phyloP scores from a whole-genome alignment of 2,329 filamentous ascomycete species.

The Blastomyces percursus region DNA sequence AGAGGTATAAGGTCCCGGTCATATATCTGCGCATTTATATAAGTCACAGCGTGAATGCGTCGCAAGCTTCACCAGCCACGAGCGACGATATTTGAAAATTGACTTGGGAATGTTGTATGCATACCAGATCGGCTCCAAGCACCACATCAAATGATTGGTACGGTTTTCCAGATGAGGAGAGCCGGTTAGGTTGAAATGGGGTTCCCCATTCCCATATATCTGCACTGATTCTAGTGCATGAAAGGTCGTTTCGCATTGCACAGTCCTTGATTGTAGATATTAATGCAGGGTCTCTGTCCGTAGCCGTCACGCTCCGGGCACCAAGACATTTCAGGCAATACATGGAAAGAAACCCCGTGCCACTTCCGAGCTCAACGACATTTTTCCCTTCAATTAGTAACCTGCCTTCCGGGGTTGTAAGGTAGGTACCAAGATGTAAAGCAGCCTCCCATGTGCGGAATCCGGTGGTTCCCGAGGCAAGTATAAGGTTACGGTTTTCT shows the following conservation, averaged over 20 bases:
- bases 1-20: slow-evolving; percentile 48
- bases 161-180: neutral
- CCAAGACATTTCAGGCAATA: slow-evolving; percentile 50
- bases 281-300: slow-evolving; percentile 47
- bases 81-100: neutral
- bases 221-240: slow-evolving; percentile 18
- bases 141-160: slow-evolving; percentile 28
- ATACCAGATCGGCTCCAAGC: slow-evolving; percentile 34
- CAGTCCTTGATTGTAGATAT: slow-evolving; percentile 32
- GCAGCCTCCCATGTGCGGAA: slow-evolving; percentile 61
- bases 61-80: slow-evolving; percentile 1
- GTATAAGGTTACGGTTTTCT: slow-evolving; percentile 46
- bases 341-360: slow-evolving; percentile 55
- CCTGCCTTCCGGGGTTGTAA: slow-evolving; percentile 38
- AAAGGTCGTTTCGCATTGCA: slow-evolving; percentile 24
- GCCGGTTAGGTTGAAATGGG: slow-evolving; percentile 16
- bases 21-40: slow-evolving; percentile 42
- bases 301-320: slow-evolving; percentile 45
- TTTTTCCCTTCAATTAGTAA: slow-evolving; percentile 41
- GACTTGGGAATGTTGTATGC: slow-evolving; percentile 6
- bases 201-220: slow-evolving; percentile 36
- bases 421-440: slow-evolving; percentile 51
- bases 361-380: slow-evolving; percentile 55
- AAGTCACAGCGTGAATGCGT: slow-evolving; percentile 6
- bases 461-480: slow-evolving; percentile 52